These are phyloP conservation scores for Phyllachora maydis DNA, from an alignment of 2,329 filamentous ascomycete species.

Conservation along the genomic window DNA sequence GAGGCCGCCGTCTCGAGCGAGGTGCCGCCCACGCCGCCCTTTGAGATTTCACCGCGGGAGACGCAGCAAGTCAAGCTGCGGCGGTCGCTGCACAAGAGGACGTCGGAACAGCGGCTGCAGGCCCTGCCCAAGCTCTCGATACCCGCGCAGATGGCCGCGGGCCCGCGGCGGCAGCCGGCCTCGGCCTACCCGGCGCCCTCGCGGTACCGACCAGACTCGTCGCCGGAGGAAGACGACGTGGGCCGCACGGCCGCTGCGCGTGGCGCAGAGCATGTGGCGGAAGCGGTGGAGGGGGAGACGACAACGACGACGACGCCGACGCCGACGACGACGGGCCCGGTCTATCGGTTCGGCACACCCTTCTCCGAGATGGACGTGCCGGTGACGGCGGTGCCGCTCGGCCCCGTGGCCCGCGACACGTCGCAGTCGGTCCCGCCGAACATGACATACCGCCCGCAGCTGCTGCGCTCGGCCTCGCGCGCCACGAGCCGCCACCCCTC, in stretches of 20 bases:
- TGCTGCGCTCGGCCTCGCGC: constrained; percentile 28
- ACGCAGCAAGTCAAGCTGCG: too few relatives aligned
- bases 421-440: constrained; percentile 88
- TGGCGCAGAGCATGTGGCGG: too few relatives aligned
- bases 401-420: constrained; percentile 53
- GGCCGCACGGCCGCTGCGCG: neutral
- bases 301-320: constrained; percentile 30
- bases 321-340: constrained; percentile 33
- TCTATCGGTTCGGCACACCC: constrained; percentile 67
- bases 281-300: too few relatives aligned
- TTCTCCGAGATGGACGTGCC: constrained; percentile 85
- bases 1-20: constrained; percentile 21
- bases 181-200: constrained; percentile 7
- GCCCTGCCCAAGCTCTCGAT: constrained; percentile 42
- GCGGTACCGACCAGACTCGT: constrained; percentile 9
- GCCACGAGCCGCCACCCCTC: constrained; percentile 43
- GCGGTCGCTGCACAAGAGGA: too few relatives aligned
- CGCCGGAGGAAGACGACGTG: constrained; percentile 11
- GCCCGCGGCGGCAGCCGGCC: constrained; percentile 8
- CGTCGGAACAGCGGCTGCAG: constrained; percentile 32
- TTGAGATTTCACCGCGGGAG: constrained; percentile 34
- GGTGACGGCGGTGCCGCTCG: constrained; percentile 48
- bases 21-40: constrained; percentile 49
- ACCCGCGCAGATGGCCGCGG: constrained; percentile 16
- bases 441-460: constrained; percentile 52